Evolutionary conservation across 2,329 filamentous ascomycete species (phyloP).

Genomic region (Tolypocladium album): DNA sequence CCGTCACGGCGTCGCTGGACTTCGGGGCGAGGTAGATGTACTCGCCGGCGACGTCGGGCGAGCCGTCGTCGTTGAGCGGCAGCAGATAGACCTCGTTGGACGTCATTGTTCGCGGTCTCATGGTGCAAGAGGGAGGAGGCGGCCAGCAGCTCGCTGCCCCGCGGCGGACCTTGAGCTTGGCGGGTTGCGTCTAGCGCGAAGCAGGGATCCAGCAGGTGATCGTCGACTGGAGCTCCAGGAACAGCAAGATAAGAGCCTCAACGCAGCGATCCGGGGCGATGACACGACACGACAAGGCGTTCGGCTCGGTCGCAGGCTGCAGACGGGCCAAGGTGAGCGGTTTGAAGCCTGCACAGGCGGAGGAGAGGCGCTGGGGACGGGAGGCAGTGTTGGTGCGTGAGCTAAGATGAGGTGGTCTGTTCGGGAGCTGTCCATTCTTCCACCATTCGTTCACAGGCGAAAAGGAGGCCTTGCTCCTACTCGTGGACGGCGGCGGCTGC

Average conservation of each 20-base stretch:
- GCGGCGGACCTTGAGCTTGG: slow-evolving; percentile 5
- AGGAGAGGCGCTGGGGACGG: neutral
- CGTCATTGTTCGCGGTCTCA: slow-evolving; percentile 51
- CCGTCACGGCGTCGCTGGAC: slow-evolving; percentile 61
- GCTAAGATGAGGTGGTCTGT: neutral
- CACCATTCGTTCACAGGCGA: neutral
- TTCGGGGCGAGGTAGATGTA: slow-evolving; percentile 84
- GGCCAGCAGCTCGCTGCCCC: slow-evolving; percentile 7
- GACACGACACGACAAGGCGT: neutral
- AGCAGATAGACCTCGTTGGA: slow-evolving; percentile 74
- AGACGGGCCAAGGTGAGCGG: neutral
- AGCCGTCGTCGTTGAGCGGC: slow-evolving; percentile 84
- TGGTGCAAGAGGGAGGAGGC: slow-evolving; percentile 25
- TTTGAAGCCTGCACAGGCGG: neutral
- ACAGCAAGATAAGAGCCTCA: neutral
- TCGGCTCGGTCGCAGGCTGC: neutral
- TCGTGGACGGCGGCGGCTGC: neutral
- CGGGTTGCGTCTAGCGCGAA: neutral
- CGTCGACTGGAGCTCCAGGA: neutral
- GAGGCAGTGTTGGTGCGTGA: neutral
- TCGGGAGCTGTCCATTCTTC: neutral
- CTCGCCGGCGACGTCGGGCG: slow-evolving; percentile 75
- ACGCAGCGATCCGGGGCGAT: neutral
- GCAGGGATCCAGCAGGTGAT: neutral
- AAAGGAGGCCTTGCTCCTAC: neutral